A percentile compares a stretch with the other conserved stretches of the same genome.
phyloP scores from a whole-genome alignment of 495 filamentous ascomycete genomes.

The Penicillium nucicola region DNA sequence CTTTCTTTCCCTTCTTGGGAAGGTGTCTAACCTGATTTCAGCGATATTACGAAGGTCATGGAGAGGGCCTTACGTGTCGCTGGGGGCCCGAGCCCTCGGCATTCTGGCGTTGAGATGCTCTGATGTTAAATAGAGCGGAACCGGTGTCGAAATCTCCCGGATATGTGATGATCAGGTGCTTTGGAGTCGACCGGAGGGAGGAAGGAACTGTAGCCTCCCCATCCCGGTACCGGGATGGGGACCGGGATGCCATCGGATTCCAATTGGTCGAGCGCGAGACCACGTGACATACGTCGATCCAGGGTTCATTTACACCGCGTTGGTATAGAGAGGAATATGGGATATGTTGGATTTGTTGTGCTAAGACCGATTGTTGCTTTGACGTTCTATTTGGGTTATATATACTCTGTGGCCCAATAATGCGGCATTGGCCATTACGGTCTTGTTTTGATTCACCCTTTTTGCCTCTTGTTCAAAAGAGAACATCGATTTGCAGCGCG shows the following conservation, averaged over 20 bases:
- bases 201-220: not conserved
- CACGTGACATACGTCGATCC: no score
- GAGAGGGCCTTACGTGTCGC: conserved; percentile 14
- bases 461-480: no score
- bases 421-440: no score
- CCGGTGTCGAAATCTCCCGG: not conserved
- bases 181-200: not conserved
- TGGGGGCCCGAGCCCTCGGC: not conserved
- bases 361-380: no score
- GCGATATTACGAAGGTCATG: not conserved
- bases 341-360: no score
- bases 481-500: no score
- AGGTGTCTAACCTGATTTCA: conserved; percentile 22
- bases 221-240: conserved; percentile 9
- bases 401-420: no score
- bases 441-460: no score
- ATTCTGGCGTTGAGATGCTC: no score
- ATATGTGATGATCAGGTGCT: not conserved
- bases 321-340: no score
- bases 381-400: no score
- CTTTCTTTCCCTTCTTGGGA: conserved; percentile 40
- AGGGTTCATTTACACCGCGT: not conserved
- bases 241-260: not conserved
- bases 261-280: not conserved
- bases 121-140: not conserved